Base-by-base conservation (phyloP, 139 green algal species). In the Ettlia oleoabundans region DNA sequence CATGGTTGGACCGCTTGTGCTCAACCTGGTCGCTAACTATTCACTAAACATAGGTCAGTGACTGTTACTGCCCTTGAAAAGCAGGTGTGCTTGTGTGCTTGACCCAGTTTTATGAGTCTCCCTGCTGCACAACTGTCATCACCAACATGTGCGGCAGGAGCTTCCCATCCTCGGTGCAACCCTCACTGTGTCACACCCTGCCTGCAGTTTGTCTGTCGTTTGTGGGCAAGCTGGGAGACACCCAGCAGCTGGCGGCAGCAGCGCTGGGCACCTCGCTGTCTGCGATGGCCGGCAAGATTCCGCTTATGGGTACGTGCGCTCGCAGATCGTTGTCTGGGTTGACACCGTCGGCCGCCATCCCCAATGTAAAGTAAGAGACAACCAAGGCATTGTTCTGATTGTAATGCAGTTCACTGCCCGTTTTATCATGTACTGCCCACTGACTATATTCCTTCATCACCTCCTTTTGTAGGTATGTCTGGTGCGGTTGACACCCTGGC, bases 11-110 rank as follows among this genome's bases (percentile, higher is more conserved):
- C 82, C 82, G 2, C 66, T 86, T 32, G 67, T 42, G 0, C 37
- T 78, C 18, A 78, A 83, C 62, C 33, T 86, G 5, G 69, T 84
- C 6, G 61, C 73, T 5, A 86, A 83, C 58, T 83, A 86, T n/a
- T 68, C 35, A 0, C 35, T 84, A 0, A 73, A 71, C 30, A 74
- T 82, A 75, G 55, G 70, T 41, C 9, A 42, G 68, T 13, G 15
- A 55, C 32, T 4, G 4, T 13, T 28, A 3, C 32, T 69, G 28
- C 4, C 62, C 38, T 69, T 30, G 5, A 30, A 42, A 32, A 30
- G 26, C 26, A 42, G 32, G 5, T 69, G 30, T 4, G 47, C 47
- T n/a, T n/a, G n/a, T n/a, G n/a, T n/a, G n/a, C n/a, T n/a, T n/a
- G n/a, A n/a, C n/a, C n/a, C n/a, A n/a, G n/a, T n/a, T n/a, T n/a